These are phyloP conservation scores for Stenocarpella maydis DNA, from an alignment of 2,329 filamentous ascomycete species.

Conservation along the genomic window DNA sequence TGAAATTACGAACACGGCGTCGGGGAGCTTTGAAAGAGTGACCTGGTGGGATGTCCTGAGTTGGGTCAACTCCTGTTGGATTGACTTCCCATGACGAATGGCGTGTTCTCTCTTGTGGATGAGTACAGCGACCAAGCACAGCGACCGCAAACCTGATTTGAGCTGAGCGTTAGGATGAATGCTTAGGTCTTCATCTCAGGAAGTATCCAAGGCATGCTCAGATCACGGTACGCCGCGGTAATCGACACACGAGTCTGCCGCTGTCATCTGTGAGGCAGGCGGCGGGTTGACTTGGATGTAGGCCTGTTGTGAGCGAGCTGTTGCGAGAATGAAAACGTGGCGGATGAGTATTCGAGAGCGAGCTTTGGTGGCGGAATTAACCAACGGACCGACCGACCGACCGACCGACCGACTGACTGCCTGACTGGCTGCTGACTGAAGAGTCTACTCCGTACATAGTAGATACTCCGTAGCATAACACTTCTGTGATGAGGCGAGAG, in stretches of 20 bases:
- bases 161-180: background rate
- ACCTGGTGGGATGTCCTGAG: slow-evolving; percentile 7
- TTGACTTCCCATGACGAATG: slow-evolving; percentile 2
- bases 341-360: background rate
- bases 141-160: background rate
- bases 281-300: background rate
- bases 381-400: background rate
- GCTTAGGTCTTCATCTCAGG: background rate
- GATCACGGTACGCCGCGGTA: too few species aligned
- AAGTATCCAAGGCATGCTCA: background rate
- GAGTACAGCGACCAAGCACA: background rate
- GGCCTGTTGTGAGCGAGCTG: background rate
- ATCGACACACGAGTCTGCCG: background rate
- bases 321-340: too few species aligned
- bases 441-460: background rate
- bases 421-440: slow-evolving; percentile 10
- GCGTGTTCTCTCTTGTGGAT: background rate
- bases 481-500: background rate
- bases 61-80: background rate
- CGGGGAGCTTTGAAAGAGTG: slow-evolving; percentile 3
- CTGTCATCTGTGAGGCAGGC: background rate
- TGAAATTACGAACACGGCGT: slow-evolving; percentile 3
- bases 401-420: background rate
- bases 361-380: background rate
- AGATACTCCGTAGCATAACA: too few species aligned